phyloP scores from a whole-genome alignment of 2,329 filamentous ascomycete genomes.

The Pseudocercospora fuligena region DNA sequence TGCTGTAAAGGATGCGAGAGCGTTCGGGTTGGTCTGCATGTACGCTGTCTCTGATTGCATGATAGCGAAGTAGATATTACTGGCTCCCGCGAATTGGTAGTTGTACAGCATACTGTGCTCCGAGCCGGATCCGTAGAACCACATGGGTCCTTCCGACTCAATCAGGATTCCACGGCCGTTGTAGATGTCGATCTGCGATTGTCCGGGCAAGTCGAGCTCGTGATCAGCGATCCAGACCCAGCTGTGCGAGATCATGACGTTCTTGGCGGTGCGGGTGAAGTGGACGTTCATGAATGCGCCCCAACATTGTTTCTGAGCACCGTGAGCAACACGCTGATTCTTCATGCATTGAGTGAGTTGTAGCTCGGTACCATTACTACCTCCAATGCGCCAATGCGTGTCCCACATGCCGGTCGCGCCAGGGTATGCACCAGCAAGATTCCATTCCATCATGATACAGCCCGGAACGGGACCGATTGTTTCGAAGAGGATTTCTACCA shows the following conservation, averaged over 20 bases:
- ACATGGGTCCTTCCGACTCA: slow-evolving; percentile 57
- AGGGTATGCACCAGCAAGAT: slow-evolving; percentile 68
- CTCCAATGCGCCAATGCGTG: slow-evolving; percentile 79
- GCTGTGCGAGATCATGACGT: slow-evolving; percentile 79
- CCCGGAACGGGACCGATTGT: slow-evolving; percentile 82
- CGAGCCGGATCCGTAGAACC: slow-evolving; percentile 69
- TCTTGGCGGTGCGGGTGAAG: slow-evolving; percentile 60
- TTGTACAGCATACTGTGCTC: slow-evolving; percentile 71
- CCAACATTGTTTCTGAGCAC: slow-evolving; percentile 63
- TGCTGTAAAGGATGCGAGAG: slow-evolving; percentile 66
- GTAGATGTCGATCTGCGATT: slow-evolving; percentile 80
- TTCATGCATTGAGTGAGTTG: slow-evolving; percentile 79
- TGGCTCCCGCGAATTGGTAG: slow-evolving; percentile 79
- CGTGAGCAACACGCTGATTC: slow-evolving; percentile 61
- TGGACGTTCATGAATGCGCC: slow-evolving; percentile 66
- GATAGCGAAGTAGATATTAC: slow-evolving; percentile 78
- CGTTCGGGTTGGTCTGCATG: slow-evolving; percentile 81
- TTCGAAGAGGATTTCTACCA: slow-evolving; percentile 82
- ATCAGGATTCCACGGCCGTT: slow-evolving; percentile 82
- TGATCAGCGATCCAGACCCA: slow-evolving; percentile 96
- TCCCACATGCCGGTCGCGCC: slow-evolving; percentile 87
- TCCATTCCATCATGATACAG: slow-evolving; percentile 89
- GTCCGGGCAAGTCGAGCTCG: slow-evolving; percentile 75
- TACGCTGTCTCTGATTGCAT: slow-evolving; percentile 90
- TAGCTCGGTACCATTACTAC: slow-evolving; percentile 59